Base-by-base conservation (phyloP, 1,139 yeast species). In the Insectozyma bohioensis region DNA sequence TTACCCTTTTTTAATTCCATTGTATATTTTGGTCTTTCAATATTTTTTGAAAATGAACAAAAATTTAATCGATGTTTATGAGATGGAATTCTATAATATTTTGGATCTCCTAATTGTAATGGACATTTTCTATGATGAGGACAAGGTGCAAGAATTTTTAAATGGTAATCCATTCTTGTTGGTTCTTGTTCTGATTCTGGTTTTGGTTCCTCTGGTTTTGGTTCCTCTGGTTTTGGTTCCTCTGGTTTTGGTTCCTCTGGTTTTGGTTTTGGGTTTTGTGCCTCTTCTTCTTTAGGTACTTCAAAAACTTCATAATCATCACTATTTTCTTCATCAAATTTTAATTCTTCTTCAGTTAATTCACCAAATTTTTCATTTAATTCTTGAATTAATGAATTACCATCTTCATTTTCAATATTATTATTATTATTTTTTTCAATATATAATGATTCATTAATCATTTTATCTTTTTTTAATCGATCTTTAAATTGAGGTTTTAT, bases 71-170 rank as follows among this genome's bases (percentile, higher is more conserved):
- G 66, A 43, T 70, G 80, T 36, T 78, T 87, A 39, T 75, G 72
- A 31, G 75, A 69, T n/a, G 80, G 76, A 26, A 73, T 72, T 33
- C 70, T 68, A 48, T 82, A 83, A 45, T 71, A 79, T 26, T 78
- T 78, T 5, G 90, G 87, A 39, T 82, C 84, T 10, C 82, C 80
- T 20, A 79, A 70, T 54, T 88, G 97, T 35, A 92, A 62, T 0
- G 98, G 97, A 51, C 97, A 90, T 46, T 68, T 75, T 18, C 81
- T 76, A 49, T 88, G 97, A 54, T 92, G 97, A 0, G 95, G 62
- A 52, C 97, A 92, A 4, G 98, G 98, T 0, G 96, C 96, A 19
- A 92, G 51, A 8, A 90, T 71, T 34, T 71, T 72, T 26, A 84
- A 47, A 44, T 80, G 80, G 48, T 72, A 80, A 43, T 71, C 72